phyloP scores from a whole-genome alignment of 345 rosid species.

The Melastoma malabathricum region DNA sequence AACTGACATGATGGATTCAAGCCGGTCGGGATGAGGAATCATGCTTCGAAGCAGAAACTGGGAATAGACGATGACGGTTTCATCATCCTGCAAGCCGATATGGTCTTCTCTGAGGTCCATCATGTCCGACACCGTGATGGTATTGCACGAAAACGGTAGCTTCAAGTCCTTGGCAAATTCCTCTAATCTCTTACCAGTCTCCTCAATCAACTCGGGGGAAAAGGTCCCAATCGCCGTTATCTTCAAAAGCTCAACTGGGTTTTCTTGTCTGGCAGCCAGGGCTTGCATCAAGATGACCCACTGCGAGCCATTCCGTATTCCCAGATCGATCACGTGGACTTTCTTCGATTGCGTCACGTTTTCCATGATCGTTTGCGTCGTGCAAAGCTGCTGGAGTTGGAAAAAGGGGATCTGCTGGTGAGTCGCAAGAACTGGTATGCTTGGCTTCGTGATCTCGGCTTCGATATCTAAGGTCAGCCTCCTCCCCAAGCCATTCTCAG shows the following conservation, averaged over 20 bases:
- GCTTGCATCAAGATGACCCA: conserved; percentile 25
- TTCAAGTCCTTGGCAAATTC: conserved; percentile 9
- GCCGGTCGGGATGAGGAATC: conserved; percentile 5
- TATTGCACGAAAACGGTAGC: conserved; percentile 10
- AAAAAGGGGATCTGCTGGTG: conserved; percentile 10
- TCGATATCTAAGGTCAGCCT: neutral
- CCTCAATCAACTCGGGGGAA: conserved; percentile 2
- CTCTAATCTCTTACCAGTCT: conserved; percentile 12
- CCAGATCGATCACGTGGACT: conserved; percentile 24
- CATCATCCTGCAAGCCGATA: conserved; percentile 6
- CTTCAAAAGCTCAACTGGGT: conserved; percentile 16
- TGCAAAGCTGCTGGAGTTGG: conserved; percentile 18
- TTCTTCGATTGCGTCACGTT: conserved; percentile 11
- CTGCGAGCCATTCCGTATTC: conserved; percentile 11
- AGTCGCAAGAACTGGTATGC: neutral
- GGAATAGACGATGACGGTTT: conserved; percentile 12
- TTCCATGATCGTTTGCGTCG: conserved; percentile 20
- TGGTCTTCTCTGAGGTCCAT: conserved; percentile 13
- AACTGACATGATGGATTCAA: conserved; percentile 13
- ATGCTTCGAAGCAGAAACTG: conserved; percentile 2
- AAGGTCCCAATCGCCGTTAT: conserved; percentile 13
- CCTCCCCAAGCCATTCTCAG: conserved; percentile 1
- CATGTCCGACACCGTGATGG: conserved; percentile 7
- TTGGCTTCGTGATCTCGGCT: neutral
- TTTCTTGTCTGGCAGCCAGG: conserved; percentile 5